A percentile compares a stretch with the other conserved stretches of the same genome.
phyloP scores from a whole-genome alignment of 306 rosid species.

The Vigna angularis region DNA sequence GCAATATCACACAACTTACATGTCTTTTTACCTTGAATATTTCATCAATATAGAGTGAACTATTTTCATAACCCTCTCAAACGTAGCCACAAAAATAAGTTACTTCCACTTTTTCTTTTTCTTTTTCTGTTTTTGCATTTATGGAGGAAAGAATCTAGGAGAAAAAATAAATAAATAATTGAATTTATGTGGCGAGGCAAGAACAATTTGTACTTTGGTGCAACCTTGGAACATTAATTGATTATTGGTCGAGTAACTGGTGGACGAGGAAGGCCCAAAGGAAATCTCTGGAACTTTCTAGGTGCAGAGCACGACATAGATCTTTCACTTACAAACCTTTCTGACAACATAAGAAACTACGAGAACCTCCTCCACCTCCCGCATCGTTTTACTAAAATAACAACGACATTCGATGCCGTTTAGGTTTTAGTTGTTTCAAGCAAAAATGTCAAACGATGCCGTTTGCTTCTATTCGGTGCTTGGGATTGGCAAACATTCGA shows the following conservation, averaged over 20 bases:
- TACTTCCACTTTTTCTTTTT: background rate
- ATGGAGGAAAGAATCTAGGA: background rate
- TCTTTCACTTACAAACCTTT: slow-evolving; percentile 14
- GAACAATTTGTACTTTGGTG: background rate
- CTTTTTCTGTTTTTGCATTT: background rate
- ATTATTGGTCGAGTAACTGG: background rate
- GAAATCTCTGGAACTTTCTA: slow-evolving; percentile 50
- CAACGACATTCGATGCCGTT: background rate
- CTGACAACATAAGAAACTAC: background rate
- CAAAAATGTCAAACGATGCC: slow-evolving; percentile 22
- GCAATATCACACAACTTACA: too few species aligned
- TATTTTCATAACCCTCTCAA: background rate
- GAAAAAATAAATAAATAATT: background rate
- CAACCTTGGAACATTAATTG: background rate
- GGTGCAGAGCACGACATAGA: background rate
- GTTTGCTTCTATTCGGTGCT: slow-evolving; percentile 45
- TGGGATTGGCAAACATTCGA: slow-evolving; percentile 37
- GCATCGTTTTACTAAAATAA: background rate
- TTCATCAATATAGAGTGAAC: too few species aligned
- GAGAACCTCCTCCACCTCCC: background rate
- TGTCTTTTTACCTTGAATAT: background rate
- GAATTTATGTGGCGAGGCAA: slow-evolving; percentile 32
- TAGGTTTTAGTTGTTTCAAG: background rate
- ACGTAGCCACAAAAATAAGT: background rate
- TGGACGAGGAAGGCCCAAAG: background rate